Conservation (phyloP, 208 protist species). For the Crithidia brevicula region DNA sequence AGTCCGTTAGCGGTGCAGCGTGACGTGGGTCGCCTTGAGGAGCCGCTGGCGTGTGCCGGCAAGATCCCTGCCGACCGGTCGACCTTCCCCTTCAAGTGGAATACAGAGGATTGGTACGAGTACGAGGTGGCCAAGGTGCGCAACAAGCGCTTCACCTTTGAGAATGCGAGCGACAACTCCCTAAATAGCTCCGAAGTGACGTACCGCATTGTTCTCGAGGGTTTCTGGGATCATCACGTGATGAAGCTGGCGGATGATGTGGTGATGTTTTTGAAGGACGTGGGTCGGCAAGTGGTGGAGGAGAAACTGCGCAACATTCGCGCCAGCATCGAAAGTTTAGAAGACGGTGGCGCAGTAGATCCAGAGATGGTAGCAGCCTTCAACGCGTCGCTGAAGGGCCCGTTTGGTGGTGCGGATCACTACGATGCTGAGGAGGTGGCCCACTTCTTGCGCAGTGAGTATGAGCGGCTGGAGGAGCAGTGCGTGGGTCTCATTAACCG, state of each 20-base stretch:
- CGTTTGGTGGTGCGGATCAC: slow-evolving; percentile 65
- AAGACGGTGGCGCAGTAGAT: slow-evolving; percentile 48
- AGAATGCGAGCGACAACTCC: slow-evolving; percentile 65
- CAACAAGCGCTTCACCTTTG: slow-evolving; percentile 84
- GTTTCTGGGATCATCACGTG: slow-evolving; percentile 91
- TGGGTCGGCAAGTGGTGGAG: slow-evolving; percentile 72
- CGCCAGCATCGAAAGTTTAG: slow-evolving; percentile 43
- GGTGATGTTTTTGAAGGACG: slow-evolving; percentile 84
- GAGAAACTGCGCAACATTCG: slow-evolving; percentile 79
- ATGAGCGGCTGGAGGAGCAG: slow-evolving; percentile 78
- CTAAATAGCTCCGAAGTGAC: slow-evolving; percentile 77
- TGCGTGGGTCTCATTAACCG: slow-evolving; percentile 81
- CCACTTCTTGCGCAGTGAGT: slow-evolving; percentile 79
- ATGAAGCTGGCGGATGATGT: slow-evolving; percentile 89
- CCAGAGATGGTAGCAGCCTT: slow-evolving; percentile 68
- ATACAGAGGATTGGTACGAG: slow-evolving; percentile 92
- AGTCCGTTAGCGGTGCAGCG: slow-evolving; percentile 79
- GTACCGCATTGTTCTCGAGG: slow-evolving; percentile 84
- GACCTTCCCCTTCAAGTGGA: slow-evolving; percentile 81
- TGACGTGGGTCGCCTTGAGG: slow-evolving; percentile 77
- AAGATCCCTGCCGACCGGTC: slow-evolving; percentile 59
- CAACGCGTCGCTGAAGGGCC: slow-evolving; percentile 52
- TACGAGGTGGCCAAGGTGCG: slow-evolving; percentile 90
- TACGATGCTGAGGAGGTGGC: slow-evolving; percentile 84
- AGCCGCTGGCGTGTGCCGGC: slow-evolving; percentile 68